Percentiles rank a stretch among this genome's conserved stretches.
Conservation (phyloP, 164 flowering plant species). For the Nymphaea colorata region DNA sequence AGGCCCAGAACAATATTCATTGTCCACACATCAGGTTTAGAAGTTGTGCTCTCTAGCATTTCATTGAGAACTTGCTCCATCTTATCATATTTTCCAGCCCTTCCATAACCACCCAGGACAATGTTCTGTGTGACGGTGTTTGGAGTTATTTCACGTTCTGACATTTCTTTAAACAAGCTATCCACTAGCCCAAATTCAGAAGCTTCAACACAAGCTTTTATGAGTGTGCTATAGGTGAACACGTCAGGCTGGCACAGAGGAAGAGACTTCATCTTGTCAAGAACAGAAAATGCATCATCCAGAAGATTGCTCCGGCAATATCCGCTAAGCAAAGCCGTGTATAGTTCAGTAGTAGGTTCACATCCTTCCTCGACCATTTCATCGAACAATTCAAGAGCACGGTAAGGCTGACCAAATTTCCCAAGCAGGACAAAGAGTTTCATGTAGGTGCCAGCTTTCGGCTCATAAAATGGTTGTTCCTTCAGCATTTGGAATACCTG, state of each 20-base stretch:
- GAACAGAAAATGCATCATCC: slow-evolving; percentile 59
- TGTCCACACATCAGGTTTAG: slow-evolving; percentile 94
- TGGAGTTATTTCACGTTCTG: slow-evolving; percentile 51
- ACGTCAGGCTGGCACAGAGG: slow-evolving; percentile 92
- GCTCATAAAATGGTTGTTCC: slow-evolving; percentile 76
- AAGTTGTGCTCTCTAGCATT: slow-evolving; percentile 61
- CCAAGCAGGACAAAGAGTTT: slow-evolving; percentile 87
- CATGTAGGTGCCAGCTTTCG: slow-evolving; percentile 85
- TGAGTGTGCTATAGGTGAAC: slow-evolving; percentile 59
- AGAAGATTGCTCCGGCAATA: slow-evolving; percentile 68
- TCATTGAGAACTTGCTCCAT: slow-evolving; percentile 73
- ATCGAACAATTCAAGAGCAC: slow-evolving; percentile 66
- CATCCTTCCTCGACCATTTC: slow-evolving; percentile 70
- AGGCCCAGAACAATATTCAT: slow-evolving; percentile 76
- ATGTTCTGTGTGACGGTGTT: slow-evolving; percentile 89
- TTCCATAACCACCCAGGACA: slow-evolving; percentile 83
- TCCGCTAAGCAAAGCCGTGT: slow-evolving; percentile 77
- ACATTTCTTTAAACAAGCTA: slow-evolving; percentile 66
- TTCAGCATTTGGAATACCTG: slow-evolving; percentile 85
- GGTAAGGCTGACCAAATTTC: slow-evolving; percentile 61
- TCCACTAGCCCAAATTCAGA: slow-evolving; percentile 59
- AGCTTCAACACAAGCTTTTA: slow-evolving; percentile 77
- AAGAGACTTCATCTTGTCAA: slow-evolving; percentile 62
- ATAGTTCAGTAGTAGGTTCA: slow-evolving; percentile 65
- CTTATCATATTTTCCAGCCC: slow-evolving; percentile 61